phyloP scores from a whole-genome alignment of 2,329 filamentous ascomycete genomes.

The Pyrenophora teres region DNA sequence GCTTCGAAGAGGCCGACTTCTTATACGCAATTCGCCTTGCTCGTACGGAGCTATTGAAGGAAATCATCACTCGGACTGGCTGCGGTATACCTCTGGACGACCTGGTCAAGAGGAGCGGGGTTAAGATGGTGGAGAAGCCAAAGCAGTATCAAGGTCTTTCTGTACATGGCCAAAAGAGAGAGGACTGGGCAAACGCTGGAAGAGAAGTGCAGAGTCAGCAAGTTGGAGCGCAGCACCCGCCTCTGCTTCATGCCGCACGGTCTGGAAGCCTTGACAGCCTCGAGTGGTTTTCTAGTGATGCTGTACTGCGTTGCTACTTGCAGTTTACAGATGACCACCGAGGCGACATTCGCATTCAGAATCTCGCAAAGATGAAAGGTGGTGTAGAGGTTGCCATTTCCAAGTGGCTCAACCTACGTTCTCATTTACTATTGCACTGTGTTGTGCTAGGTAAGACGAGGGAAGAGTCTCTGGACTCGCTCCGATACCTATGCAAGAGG shows the following conservation, averaged over 20 bases:
- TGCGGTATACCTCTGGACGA: constrained; percentile 71
- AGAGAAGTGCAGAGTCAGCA: constrained; percentile 13
- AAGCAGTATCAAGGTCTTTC: constrained; percentile 71
- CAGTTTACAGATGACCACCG: constrained; percentile 68
- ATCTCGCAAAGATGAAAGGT: constrained; percentile 62
- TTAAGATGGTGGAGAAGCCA: constrained; percentile 67
- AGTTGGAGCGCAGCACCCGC: constrained; percentile 50
- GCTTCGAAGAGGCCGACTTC: constrained; percentile 20
- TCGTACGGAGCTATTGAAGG: constrained; percentile 62
- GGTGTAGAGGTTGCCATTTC: constrained; percentile 68
- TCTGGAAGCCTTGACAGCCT: constrained; percentile 67
- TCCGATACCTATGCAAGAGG: constrained; percentile 68
- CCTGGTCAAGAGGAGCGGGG: constrained; percentile 68
- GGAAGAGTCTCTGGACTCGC: constrained; percentile 56
- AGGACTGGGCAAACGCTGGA: constrained; percentile 65
- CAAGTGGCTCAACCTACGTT: constrained; percentile 59
- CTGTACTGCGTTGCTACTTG: constrained; percentile 68
- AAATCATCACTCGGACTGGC: constrained; percentile 69
- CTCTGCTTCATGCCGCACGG: constrained; percentile 63
- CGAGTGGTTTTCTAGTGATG: constrained; percentile 77
- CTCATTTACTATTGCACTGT: constrained; percentile 66
- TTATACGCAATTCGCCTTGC: constrained; percentile 51
- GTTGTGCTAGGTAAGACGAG: constrained; percentile 42
- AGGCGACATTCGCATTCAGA: constrained; percentile 66
- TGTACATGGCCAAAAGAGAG: constrained; percentile 72